phyloP scores from a whole-genome alignment of 257 asterid species.

The Nicotiana knightiana region DNA sequence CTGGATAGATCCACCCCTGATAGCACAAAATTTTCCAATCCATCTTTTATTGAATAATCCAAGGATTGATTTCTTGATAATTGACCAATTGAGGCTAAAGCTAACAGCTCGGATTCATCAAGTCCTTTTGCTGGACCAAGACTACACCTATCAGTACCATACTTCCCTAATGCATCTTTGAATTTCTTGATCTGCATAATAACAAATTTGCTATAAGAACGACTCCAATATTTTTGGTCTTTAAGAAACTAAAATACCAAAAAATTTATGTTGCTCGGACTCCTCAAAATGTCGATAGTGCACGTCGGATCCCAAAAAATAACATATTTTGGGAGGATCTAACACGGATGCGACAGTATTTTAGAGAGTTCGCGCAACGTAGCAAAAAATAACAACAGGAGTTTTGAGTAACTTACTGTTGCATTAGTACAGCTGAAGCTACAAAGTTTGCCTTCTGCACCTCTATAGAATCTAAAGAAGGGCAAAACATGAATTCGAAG shows the following conservation, averaged over 20 bases:
- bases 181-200: slow-evolving; percentile 76
- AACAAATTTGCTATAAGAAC: not conserved
- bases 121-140: slow-evolving; percentile 73
- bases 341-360: too few relatives aligned
- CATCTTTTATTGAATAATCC: slow-evolving; percentile 13
- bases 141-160: slow-evolving; percentile 52
- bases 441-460: slow-evolving; percentile 68
- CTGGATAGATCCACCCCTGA: slow-evolving; percentile 17
- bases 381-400: too few relatives aligned
- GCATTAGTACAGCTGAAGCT: slow-evolving; percentile 97
- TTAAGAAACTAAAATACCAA: not conserved
- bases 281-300: accelerated
- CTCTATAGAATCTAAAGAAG: slow-evolving; percentile 81
- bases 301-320: too few relatives aligned
- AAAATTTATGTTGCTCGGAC: too few relatives aligned
- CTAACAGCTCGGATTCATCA: slow-evolving; percentile 64
- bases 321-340: too few relatives aligned
- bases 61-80: slow-evolving; percentile 30
- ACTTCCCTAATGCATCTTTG: slow-evolving; percentile 72
- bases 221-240: not conserved
- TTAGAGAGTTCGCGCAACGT: too few relatives aligned
- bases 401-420: slow-evolving; percentile 45
- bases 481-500: slow-evolving; percentile 82
- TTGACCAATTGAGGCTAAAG: slow-evolving; percentile 54
- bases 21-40: slow-evolving; percentile 27